Percentiles rank a stretch among this genome's conserved stretches.
Conservation (phyloP, 2,329 filamentous ascomycete genomes). For the Aspergillus ibericus region DNA sequence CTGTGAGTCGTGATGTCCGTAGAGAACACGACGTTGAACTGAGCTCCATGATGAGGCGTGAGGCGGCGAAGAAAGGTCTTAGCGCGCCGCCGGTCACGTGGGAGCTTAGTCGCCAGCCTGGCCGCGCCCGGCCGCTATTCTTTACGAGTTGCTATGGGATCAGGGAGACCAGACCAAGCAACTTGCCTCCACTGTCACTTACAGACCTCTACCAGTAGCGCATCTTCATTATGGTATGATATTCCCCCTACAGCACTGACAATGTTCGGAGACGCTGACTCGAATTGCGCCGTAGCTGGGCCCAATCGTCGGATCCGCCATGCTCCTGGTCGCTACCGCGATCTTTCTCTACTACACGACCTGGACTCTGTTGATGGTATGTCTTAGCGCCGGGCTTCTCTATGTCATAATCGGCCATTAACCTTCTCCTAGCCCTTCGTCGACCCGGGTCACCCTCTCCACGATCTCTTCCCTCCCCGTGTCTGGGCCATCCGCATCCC, state of each 20-base stretch:
- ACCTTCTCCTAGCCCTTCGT: slow-evolving; percentile 76
- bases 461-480: slow-evolving; percentile 92
- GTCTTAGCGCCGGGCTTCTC: background rate
- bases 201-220: background rate
- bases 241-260: background rate
- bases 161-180: background rate
- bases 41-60: slow-evolving; percentile 14
- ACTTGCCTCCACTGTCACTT: background rate
- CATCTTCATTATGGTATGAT: slow-evolving; percentile 30
- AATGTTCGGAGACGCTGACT: slow-evolving; percentile 7
- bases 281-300: slow-evolving; percentile 66
- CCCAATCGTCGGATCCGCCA: slow-evolving; percentile 75
- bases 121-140: slow-evolving; percentile 4
- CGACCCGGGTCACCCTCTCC: slow-evolving; percentile 87
- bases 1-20: slow-evolving; percentile 12
- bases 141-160: slow-evolving; percentile 3
- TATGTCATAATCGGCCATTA: background rate
- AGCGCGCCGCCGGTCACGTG: slow-evolving; percentile 21
- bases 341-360: slow-evolving; percentile 92
- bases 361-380: slow-evolving; percentile 96
- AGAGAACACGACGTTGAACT: slow-evolving; percentile 9
- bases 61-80: slow-evolving; percentile 26
- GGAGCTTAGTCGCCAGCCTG: slow-evolving; percentile 20
- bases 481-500: slow-evolving; percentile 99
- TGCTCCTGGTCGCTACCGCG: slow-evolving; percentile 71